phyloP scores from a whole-genome alignment of 345 rosid species.

The Camelina sativa region DNA sequence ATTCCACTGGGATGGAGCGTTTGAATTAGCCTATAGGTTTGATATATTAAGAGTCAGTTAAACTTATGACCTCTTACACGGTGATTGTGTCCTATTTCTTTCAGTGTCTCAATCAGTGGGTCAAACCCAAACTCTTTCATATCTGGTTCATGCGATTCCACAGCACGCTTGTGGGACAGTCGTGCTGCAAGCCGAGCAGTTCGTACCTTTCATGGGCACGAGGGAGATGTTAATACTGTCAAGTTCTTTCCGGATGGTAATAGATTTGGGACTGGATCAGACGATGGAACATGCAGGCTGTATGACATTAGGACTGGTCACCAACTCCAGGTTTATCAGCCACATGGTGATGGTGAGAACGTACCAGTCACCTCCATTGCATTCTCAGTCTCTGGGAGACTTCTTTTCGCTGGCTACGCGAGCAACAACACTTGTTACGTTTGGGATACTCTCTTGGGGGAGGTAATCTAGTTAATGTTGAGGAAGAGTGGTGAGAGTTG shows the following conservation, averaged over 20 bases:
- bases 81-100: constrained; percentile 25
- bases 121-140: constrained; percentile 77
- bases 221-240: constrained; percentile 87
- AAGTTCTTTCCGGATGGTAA: constrained; percentile 96
- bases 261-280: constrained; percentile 96
- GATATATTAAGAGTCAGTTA: neutral
- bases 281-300: constrained; percentile 94
- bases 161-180: constrained; percentile 94
- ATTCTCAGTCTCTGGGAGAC: constrained; percentile 95
- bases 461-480: constrained; percentile 52
- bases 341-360: constrained; percentile 55
- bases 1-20: neutral
- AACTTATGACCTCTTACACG: neutral
- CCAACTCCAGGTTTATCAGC: constrained; percentile 84
- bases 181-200: constrained; percentile 98
- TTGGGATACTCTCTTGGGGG: constrained; percentile 93
- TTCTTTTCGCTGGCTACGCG: constrained; percentile 84
- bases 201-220: constrained; percentile 88
- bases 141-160: constrained; percentile 93
- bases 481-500: constrained; percentile 15
- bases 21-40: constrained; percentile 2
- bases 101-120: constrained; percentile 82
- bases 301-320: constrained; percentile 96
- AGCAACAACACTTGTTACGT: constrained; percentile 75
- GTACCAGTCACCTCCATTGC: constrained; percentile 78